phyloP scores from a whole-genome alignment of 306 rosid genomes.

The Vigna mungo region DNA sequence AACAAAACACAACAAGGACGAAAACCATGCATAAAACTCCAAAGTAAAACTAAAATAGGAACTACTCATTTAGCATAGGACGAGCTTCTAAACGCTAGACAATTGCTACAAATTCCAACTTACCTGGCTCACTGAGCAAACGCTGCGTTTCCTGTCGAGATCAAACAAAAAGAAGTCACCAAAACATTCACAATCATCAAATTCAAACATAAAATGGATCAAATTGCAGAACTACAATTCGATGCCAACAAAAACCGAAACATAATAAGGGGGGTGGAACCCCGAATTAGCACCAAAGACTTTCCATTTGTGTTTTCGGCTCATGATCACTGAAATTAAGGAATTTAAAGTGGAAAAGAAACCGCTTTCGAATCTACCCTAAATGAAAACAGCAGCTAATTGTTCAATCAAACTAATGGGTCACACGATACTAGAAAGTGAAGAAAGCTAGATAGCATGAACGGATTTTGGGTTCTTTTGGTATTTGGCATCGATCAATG shows the following conservation, averaged over 20 bases:
- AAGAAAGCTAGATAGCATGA: neutral
- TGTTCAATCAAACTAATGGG: slow-evolving; percentile 8
- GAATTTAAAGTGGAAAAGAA: neutral
- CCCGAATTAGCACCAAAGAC: slow-evolving; percentile 19
- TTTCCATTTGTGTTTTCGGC: neutral
- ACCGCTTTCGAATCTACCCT: neutral
- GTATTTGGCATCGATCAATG: slow-evolving; percentile 39
- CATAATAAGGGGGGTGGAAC: neutral
- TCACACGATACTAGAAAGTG: neutral
- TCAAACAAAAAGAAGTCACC: slow-evolving; percentile 34
- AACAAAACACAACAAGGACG: slow-evolving; percentile 28
- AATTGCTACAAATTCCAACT: neutral
- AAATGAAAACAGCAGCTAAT: neutral
- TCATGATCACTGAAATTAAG: slow-evolving; percentile 26
- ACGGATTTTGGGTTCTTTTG: neutral
- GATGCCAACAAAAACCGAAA: neutral
- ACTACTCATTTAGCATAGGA: slow-evolving; percentile 1
- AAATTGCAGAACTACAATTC: slow-evolving; percentile 26
- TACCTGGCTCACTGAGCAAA: slow-evolving; percentile 98
- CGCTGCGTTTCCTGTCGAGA: slow-evolving; percentile 94
- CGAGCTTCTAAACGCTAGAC: slow-evolving; percentile 17
- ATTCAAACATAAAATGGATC: slow-evolving; percentile 21
- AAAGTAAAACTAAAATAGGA: neutral
- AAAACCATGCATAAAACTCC: slow-evolving; percentile 24
- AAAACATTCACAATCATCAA: slow-evolving; percentile 30